These are phyloP conservation scores for Castanopsis chinensis DNA, from an alignment of 306 rosid genomes.

Conservation along the genomic window DNA sequence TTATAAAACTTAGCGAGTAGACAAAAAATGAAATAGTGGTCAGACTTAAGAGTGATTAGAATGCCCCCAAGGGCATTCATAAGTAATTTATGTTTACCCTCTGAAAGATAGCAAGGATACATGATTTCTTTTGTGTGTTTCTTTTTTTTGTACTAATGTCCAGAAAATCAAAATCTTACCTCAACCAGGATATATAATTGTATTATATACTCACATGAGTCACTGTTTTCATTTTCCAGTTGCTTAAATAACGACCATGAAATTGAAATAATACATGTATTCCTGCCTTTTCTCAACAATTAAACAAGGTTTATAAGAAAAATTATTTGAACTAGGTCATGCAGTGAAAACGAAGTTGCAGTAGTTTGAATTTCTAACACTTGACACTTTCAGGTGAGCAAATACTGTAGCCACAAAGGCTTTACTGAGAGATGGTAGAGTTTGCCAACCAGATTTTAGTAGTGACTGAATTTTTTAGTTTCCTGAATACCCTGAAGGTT, in stretches of 20 bases:
- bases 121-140: neutral
- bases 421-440: neutral
- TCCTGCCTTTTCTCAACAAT: neutral
- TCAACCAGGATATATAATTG: too few species aligned
- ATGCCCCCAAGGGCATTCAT: neutral
- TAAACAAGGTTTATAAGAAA: neutral
- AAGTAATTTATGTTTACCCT: neutral
- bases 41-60: neutral
- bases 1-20: neutral
- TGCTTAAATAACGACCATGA: neutral
- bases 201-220: too few species aligned
- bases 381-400: neutral
- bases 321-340: neutral
- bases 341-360: neutral
- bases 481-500: neutral
- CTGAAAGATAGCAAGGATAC: neutral
- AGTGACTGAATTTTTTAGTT: neutral
- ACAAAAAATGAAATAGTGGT: neutral
- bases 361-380: neutral
- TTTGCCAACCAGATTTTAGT: neutral
- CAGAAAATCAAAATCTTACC: too few species aligned
- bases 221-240: neutral
- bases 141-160: too few species aligned
- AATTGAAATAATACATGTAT: neutral
- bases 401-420: neutral